Evolutionary conservation across 208 protist genomes (phyloP).

Genomic region (Leishmania martiniquensis): DNA sequence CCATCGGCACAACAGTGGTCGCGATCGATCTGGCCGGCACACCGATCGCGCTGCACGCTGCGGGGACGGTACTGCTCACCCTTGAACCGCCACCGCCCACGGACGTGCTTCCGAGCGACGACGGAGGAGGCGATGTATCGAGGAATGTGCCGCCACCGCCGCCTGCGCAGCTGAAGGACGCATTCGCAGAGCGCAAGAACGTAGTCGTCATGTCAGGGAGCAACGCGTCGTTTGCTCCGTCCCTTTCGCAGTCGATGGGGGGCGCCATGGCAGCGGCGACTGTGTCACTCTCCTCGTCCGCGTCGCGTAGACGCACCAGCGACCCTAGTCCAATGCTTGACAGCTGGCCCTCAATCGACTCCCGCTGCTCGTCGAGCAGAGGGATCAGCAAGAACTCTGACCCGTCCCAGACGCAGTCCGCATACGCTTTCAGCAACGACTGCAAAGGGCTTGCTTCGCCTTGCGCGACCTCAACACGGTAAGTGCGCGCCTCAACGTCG

Average conservation of each 20-base stretch:
- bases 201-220: conserved; percentile 8
- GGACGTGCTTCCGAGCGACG: background rate
- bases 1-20: background rate
- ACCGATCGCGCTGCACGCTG: background rate
- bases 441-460: conserved; percentile 34
- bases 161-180: conserved; percentile 6
- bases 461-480: conserved; percentile 27
- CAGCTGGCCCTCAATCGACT: conserved; percentile 6
- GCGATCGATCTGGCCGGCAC: background rate
- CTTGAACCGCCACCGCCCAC: background rate
- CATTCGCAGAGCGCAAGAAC: conserved; percentile 19
- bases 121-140: background rate
- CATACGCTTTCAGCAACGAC: conserved; percentile 25
- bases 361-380: conserved; percentile 22
- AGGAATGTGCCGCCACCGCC: background rate
- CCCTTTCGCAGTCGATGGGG: conserved; percentile 1
- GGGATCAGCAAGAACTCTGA: conserved; percentile 41
- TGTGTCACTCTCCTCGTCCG: conserved; percentile 9
- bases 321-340: background rate
- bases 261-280: background rate
- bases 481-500: conserved; percentile 39
- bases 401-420: conserved; percentile 36
- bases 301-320: conserved; percentile 1
- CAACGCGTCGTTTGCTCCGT: conserved; percentile 8
- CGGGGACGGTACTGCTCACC: background rate